These are phyloP conservation scores for Globisporangium emineosum DNA, from an alignment of 352 stramenopile species.

Conservation along the genomic window DNA sequence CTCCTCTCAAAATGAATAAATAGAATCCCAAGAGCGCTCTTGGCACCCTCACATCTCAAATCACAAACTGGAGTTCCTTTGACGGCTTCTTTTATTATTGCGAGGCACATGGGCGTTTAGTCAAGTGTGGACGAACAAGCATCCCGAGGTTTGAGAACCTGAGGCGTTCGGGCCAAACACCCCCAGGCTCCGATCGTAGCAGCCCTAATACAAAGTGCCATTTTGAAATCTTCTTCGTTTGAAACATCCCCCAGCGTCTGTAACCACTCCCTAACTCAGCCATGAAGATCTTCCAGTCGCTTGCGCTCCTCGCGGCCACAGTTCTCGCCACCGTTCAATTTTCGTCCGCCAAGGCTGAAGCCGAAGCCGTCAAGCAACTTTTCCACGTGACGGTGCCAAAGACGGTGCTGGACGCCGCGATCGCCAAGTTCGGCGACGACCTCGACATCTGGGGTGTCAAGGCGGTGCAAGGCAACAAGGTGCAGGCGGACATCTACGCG, in stretches of 20 bases:
- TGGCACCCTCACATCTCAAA: too few relatives aligned
- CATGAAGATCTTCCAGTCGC: constrained; percentile 27
- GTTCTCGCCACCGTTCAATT: constrained; percentile 10
- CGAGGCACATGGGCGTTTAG: not conserved
- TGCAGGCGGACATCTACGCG: constrained; percentile 13
- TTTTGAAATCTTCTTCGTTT: not conserved
- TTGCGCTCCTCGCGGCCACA: constrained; percentile 15
- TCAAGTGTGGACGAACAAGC: not conserved
- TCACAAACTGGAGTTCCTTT: not conserved
- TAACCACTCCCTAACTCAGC: not conserved
- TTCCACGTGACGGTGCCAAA: constrained; percentile 33
- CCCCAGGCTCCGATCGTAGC: not conserved
- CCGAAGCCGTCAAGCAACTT: constrained; percentile 26
- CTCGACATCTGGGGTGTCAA: constrained; percentile 13
- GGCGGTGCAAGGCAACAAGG: not conserved
- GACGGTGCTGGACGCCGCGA: constrained; percentile 15
- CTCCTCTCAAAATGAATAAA: not conserved
- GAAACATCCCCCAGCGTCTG: not conserved
- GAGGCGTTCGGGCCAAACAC: too few relatives aligned
- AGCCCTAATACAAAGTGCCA: not conserved
- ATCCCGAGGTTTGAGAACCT: too few relatives aligned
- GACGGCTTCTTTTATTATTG: not conserved
- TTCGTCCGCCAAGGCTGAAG: not conserved
- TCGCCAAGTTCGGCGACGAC: constrained; percentile 11
- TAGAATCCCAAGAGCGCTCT: not conserved